Evolutionary conservation across 179 eudicot genomes (phyloP), one percentile per base, ranked within the genome.

Genomic region (Vitellaria paradoxa): DNA sequence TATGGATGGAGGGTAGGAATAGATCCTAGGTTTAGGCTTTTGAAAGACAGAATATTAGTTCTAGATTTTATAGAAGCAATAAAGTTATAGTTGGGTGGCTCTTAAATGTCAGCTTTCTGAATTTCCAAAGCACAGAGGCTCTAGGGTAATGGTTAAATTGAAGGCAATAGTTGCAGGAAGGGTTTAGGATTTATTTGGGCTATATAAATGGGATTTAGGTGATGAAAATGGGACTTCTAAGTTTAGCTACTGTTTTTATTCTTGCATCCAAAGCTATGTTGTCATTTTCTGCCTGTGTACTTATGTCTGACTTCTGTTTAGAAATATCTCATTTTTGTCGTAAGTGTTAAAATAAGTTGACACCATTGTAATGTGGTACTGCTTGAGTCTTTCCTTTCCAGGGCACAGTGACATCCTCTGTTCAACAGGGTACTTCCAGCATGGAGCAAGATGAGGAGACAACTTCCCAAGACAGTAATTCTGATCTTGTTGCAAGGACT

Each of bases 371-470:
- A 57, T 13, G 2, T 75, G 49, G 78, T 52, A 37, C n/a, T 53
- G 62, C 24, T 62, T 73, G 57, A 61, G 60, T 63, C 61, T 23
- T 76, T 71, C 65, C 46, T 73, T 84, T 76, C 46, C 84, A 92
- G 97, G 87, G 84, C 11, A 66, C 88, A 24, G 83, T 78, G 49
- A 68, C 92, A 75, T 77, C 90, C 73, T 66, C 90, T 60, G 66
- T 80, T 78, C 90, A 86, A 76, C 92, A 83, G 79, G 89, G 77
- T 82, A 74, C 84, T 82, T 72, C 91, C 21, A 46, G 77, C 64
- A 90, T 42, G 73, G 99, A 96, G 76, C 99, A 87, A 82, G 82
- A 67, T 37, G 94, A 88, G 82, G 97, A 89, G 83, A 75, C 86
- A 37, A 45, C 83, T 79, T 82, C 86, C 70, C 91, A 85, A 75